Conservation (phyloP, 1,139 yeast species). For the Candida dubliniensis region DNA sequence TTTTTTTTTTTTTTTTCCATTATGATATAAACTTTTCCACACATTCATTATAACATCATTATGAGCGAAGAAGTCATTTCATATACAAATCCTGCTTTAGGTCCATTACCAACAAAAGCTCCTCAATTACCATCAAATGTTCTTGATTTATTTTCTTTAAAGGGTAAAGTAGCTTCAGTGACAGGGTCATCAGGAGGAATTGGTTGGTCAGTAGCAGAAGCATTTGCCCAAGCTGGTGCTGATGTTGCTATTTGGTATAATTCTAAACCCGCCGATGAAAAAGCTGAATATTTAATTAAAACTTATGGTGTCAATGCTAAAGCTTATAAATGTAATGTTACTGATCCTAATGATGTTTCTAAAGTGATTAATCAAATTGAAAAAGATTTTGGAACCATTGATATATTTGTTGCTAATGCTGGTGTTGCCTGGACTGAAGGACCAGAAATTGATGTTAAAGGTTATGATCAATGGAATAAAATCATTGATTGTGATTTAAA, state of each 20-base stretch:
- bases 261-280: slow-evolving; percentile 54
- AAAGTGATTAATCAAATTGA: slow-evolving; percentile 56
- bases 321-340: slow-evolving; percentile 74
- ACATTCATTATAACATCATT: slow-evolving; percentile 1
- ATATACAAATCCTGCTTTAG: slow-evolving; percentile 25
- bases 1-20: too few species aligned
- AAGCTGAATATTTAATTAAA: slow-evolving; percentile 56
- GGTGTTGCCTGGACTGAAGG: slow-evolving; percentile 89
- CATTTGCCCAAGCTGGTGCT: slow-evolving; percentile 89
- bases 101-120: slow-evolving; percentile 29
- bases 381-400: slow-evolving; percentile 73
- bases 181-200: slow-evolving; percentile 89
- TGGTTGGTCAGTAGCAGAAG: slow-evolving; percentile 82
- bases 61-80: slow-evolving; percentile 16
- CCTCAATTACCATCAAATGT: slow-evolving; percentile 32
- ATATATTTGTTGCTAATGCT: slow-evolving; percentile 86
- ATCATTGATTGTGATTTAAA: slow-evolving; percentile 71
- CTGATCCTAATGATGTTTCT: slow-evolving; percentile 60
- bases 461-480: slow-evolving; percentile 51
- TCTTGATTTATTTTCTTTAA: slow-evolving; percentile 59
- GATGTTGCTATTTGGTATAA: slow-evolving; percentile 79
- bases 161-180: slow-evolving; percentile 84
- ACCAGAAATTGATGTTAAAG: slow-evolving; percentile 56
- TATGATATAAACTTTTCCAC: too few species aligned
- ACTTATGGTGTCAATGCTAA: slow-evolving; percentile 65